phyloP scores from a whole-genome alignment of 1,284 basidiomycete species.

The Veloporphyrellus conicus region DNA sequence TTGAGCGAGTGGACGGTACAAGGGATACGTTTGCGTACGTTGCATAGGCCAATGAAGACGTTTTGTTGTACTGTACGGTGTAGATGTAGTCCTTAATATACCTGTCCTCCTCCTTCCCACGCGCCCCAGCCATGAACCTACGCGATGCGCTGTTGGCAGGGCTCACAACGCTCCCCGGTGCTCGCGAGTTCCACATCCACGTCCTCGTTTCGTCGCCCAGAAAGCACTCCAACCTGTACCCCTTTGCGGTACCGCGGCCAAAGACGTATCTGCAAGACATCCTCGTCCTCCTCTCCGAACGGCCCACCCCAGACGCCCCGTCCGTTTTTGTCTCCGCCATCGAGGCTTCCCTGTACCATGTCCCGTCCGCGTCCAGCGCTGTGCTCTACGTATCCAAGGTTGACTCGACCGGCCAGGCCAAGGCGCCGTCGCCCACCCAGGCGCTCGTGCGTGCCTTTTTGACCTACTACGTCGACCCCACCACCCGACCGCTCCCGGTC shows the following conservation, averaged over 20 bases:
- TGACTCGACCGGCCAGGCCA: constrained; percentile 83
- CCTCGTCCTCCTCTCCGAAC: constrained; percentile 69
- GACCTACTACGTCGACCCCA: constrained; percentile 63
- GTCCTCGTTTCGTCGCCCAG: constrained; percentile 70
- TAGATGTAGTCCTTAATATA: constrained; percentile 19
- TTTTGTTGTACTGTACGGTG: constrained; percentile 19
- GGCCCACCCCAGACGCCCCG: constrained; percentile 41
- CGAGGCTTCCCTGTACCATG: constrained; percentile 76
- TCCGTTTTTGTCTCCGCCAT: constrained; percentile 74
- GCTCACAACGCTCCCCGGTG: constrained; percentile 57
- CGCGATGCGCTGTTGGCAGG: constrained; percentile 62
- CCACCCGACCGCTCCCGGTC: constrained; percentile 55
- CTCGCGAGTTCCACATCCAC: constrained; percentile 68
- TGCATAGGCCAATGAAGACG: constrained; percentile 38
- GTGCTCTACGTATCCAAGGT: constrained; percentile 93
- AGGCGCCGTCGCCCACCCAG: constrained; percentile 58
- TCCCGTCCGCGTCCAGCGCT: constrained; percentile 63
- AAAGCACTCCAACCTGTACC: constrained; percentile 68
- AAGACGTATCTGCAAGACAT: constrained; percentile 69
- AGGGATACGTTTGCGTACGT: constrained; percentile 78
- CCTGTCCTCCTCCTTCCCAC: constrained; percentile 20
- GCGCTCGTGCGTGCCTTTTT: constrained; percentile 69
- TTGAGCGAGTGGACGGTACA: constrained; percentile 85
- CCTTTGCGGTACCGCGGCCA: constrained; percentile 64
- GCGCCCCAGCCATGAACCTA: constrained; percentile 38